A percentile compares a stretch with the other conserved stretches of the same genome.
Evolutionary conservation across 371 early-diverging fungal species (phyloP).

Genomic region (Mortierella sp.): DNA sequence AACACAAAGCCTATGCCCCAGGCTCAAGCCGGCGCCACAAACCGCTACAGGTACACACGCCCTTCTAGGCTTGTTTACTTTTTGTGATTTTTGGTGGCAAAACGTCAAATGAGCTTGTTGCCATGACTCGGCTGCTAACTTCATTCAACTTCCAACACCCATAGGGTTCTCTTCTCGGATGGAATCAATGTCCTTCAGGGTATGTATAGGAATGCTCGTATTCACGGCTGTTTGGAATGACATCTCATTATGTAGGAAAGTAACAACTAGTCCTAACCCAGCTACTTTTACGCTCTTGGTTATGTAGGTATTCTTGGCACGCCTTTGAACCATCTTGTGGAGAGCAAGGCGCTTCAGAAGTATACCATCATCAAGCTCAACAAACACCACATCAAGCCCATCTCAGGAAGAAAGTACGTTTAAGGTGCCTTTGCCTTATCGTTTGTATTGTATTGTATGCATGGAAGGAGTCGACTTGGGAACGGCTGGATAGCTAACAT

Average conservation of each 20-base stretch:
- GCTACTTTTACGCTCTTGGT: not conserved
- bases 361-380: constrained; percentile 67
- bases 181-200: constrained; percentile 79
- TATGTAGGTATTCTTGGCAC: constrained; percentile 76
- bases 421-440: not conserved
- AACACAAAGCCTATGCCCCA: constrained; percentile 68
- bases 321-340: constrained; percentile 65
- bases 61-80: not conserved
- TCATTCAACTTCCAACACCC: not conserved
- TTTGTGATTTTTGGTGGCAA: constrained; percentile 25
- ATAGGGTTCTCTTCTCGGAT: constrained; percentile 79
- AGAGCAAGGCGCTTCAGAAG: constrained; percentile 62
- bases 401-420: constrained; percentile 69
- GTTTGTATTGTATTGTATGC: constrained; percentile 26
- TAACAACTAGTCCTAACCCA: not conserved
- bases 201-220: constrained; percentile 28
- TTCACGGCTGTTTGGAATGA: not conserved
- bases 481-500: constrained; percentile 2
- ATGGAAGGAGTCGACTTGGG: not conserved
- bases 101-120: constrained; percentile 1
- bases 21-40: constrained; percentile 31
- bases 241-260: not conserved
- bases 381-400: constrained; percentile 67
- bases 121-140: not conserved
- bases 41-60: constrained; percentile 68